These are phyloP conservation scores for Parietichytrium sp. DNA, from an alignment of 108 stramenopile species.

Conservation along the genomic window DNA sequence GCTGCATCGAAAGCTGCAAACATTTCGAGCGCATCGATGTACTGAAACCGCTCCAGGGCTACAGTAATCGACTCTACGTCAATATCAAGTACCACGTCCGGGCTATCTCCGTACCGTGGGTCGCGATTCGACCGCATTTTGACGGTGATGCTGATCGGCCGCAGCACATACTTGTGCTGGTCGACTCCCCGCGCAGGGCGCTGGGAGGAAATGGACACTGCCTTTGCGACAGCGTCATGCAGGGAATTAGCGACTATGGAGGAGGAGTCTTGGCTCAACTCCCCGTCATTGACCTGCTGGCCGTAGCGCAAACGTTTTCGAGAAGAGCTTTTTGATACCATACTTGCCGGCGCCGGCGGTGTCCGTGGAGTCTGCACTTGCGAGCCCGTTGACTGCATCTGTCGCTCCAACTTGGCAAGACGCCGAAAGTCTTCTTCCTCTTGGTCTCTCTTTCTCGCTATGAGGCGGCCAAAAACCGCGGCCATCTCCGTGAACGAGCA, in stretches of 20 bases:
- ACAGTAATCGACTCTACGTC: conserved; percentile 16
- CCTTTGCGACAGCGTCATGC: neutral
- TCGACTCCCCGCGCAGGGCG: neutral
- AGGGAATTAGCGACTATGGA: neutral
- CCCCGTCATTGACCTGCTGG: neutral
- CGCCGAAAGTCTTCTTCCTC: conserved; percentile 5
- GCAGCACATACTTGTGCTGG: neutral
- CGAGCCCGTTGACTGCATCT: neutral
- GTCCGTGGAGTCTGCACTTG: neutral
- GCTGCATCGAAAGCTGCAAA: conserved; percentile 15
- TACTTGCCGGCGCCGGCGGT: neutral
- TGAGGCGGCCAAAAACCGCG: neutral
- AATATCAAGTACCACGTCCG: neutral
- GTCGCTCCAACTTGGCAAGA: neutral
- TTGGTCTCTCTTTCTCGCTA: neutral
- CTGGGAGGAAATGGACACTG: neutral
- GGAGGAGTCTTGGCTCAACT: neutral
- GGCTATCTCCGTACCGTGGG: conserved; percentile 16
- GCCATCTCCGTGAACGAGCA: conserved; percentile 36
- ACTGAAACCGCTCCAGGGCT: conserved; percentile 30
- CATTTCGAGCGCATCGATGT: conserved; percentile 7
- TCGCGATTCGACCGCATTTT: conserved; percentile 34
- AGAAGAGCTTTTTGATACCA: no score
- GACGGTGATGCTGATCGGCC: neutral
- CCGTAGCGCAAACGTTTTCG: no score